These are phyloP conservation scores for Alternaria hordeiaustralica DNA, from an alignment of 2,329 filamentous ascomycete species.

Conservation along the genomic window DNA sequence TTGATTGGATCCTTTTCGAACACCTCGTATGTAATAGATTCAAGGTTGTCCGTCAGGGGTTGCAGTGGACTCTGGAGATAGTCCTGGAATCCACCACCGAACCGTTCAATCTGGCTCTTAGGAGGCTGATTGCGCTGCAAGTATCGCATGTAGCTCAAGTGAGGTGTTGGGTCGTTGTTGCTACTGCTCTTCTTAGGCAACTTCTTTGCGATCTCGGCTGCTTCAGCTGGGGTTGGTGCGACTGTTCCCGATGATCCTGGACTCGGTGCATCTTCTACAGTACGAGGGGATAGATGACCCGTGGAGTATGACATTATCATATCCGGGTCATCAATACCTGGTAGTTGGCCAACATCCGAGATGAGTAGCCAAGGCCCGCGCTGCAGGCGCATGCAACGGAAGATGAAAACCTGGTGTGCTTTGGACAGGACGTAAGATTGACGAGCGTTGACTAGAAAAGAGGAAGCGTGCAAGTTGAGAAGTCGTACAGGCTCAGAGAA, in stretches of 20 bases:
- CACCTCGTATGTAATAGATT: constrained; percentile 96
- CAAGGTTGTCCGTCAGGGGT: constrained; percentile 92
- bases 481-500: constrained; percentile 67
- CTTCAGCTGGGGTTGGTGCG: constrained; percentile 72
- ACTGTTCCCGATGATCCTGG: constrained; percentile 25
- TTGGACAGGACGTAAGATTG: constrained; percentile 66
- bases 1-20: constrained; percentile 99
- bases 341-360: constrained; percentile 63
- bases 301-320: constrained; percentile 46
- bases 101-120: constrained; percentile 67
- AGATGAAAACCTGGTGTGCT: constrained; percentile 63
- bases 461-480: constrained; percentile 59
- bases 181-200: constrained; percentile 52
- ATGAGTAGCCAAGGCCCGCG: constrained; percentile 67
- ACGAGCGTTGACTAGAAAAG: constrained; percentile 65
- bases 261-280: constrained; percentile 49
- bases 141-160: constrained; percentile 83
- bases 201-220: constrained; percentile 54
- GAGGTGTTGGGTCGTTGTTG: constrained; percentile 63
- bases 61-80: constrained; percentile 95
- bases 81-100: constrained; percentile 81
- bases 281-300: constrained; percentile 51
- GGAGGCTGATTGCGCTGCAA: constrained; percentile 82
- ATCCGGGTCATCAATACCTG: constrained; percentile 53
- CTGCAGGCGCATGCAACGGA: constrained; percentile 63